Conservation (phyloP, 768 basidiomycete species). For the Phylloporus sp. region DNA sequence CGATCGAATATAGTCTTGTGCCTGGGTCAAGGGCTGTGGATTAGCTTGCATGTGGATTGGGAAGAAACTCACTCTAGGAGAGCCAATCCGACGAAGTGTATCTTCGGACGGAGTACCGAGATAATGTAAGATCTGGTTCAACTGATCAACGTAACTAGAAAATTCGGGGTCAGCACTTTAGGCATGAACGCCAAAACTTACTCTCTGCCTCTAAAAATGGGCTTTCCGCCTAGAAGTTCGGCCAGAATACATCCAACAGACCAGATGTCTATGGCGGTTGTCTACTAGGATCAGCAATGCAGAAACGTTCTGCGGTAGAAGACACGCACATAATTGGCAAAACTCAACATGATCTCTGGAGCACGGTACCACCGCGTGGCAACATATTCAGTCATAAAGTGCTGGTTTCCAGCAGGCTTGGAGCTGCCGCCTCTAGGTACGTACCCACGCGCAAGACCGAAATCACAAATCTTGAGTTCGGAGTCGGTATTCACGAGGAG, state of each 20-base stretch:
- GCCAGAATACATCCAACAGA: constrained; percentile 94
- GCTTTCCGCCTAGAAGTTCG: constrained; percentile 89
- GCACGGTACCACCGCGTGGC: constrained; percentile 98
- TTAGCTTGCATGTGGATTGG: neutral
- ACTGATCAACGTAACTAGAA: constrained; percentile 90
- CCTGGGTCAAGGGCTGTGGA: constrained; percentile 45
- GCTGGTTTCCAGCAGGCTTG: constrained; percentile 73
- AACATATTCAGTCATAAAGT: constrained; percentile 99
- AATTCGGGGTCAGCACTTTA: constrained; percentile 1
- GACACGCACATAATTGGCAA: constrained; percentile 80
- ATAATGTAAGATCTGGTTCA: constrained; percentile 97
- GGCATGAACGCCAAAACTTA: constrained; percentile 38
- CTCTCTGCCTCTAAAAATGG: constrained; percentile 97
- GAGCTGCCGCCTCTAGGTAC: constrained; percentile 80
- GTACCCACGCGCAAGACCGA: constrained; percentile 93
- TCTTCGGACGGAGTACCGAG: constrained; percentile 98
- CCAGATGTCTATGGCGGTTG: constrained; percentile 93
- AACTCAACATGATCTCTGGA: constrained; percentile 98
- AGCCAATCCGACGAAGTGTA: constrained; percentile 92
- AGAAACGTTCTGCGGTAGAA: neutral
- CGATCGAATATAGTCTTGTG: constrained; percentile 97
- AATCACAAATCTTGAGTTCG: constrained; percentile 98
- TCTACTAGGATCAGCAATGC: constrained; percentile 40
- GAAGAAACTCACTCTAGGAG: constrained; percentile 67
- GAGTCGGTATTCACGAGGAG: constrained; percentile 97